Evolutionary conservation across 2,329 filamentous ascomycete species (phyloP).

Genomic region (Beauveria sp.): DNA sequence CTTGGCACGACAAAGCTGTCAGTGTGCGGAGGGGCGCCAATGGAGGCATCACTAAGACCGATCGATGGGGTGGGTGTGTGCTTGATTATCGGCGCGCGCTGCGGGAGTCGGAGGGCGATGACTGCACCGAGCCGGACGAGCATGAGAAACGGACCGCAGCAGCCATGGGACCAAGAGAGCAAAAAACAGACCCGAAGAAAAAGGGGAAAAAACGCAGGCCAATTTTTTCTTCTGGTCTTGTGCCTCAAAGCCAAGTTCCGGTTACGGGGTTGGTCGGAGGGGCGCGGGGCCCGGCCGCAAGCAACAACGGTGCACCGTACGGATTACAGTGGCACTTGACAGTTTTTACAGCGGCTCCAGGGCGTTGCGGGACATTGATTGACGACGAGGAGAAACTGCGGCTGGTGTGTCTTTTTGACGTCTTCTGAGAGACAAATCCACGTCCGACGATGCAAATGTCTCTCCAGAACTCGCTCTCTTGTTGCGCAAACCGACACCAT

Average conservation of each 20-base stretch:
- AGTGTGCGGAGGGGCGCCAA: not conserved
- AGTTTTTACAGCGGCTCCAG: not conserved
- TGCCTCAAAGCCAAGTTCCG: constrained; percentile 1
- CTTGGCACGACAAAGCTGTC: constrained; percentile 2
- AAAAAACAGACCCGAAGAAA: not conserved
- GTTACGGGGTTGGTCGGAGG: not conserved
- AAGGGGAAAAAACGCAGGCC: not conserved
- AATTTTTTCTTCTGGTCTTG: not conserved
- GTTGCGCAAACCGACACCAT: too few species aligned
- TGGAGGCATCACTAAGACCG: not conserved
- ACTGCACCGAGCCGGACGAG: too few species aligned
- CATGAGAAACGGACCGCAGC: not conserved
- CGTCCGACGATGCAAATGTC: not conserved
- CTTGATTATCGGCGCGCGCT: not conserved
- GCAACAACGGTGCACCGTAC: not conserved
- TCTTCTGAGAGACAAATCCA: not conserved
- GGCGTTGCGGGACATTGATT: too few species aligned
- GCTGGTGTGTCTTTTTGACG: not conserved
- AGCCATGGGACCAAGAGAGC: not conserved
- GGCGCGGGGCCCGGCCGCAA: constrained; percentile 1
- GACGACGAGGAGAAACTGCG: too few species aligned
- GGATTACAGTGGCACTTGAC: not conserved
- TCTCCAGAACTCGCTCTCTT: too few species aligned
- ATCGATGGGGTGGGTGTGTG: not conserved
- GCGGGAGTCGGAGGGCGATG: not conserved